These are phyloP conservation scores for Fusarium floridanum DNA, from an alignment of 2,329 filamentous ascomycete genomes.

Conservation along the genomic window DNA sequence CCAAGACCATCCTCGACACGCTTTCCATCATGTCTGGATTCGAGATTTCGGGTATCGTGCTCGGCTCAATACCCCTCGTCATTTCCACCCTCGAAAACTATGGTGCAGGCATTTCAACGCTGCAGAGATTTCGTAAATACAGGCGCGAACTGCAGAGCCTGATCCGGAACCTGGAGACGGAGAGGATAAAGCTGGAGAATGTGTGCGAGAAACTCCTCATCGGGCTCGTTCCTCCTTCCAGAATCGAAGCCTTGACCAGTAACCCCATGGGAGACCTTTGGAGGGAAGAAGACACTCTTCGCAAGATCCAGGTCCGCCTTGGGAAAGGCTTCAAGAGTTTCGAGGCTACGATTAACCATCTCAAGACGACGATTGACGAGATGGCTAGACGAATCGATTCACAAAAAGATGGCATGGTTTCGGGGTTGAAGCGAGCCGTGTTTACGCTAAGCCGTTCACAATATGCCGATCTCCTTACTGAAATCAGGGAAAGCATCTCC, in stretches of 20 bases:
- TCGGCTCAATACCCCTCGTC: slow-evolving; percentile 7
- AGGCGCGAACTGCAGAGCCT: slow-evolving; percentile 9
- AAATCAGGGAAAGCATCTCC: slow-evolving; percentile 3
- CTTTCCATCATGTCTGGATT: slow-evolving; percentile 5
- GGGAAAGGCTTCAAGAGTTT: slow-evolving; percentile 14
- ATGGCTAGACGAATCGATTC: not conserved
- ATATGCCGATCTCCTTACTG: not conserved
- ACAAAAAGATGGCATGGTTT: not conserved
- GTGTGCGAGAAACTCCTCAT: slow-evolving; percentile 22
- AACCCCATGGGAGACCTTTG: slow-evolving; percentile 9
- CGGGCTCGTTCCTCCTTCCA: not conserved
- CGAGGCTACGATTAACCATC: not conserved
- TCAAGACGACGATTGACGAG: not conserved
- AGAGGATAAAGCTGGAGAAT: slow-evolving; percentile 17
- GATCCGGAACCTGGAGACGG: slow-evolving; percentile 13
- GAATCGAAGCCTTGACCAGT: slow-evolving; percentile 7
- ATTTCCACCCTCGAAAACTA: slow-evolving; percentile 14
- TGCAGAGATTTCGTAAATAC: slow-evolving; percentile 1
- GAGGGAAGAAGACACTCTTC: not conserved
- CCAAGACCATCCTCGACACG: not conserved
- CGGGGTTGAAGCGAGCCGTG: not conserved
- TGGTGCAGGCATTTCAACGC: not conserved
- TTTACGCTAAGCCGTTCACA: slow-evolving; percentile 3
- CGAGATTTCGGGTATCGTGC: not conserved
- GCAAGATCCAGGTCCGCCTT: slow-evolving; percentile 6